Evolutionary conservation across 2,329 filamentous ascomycete genomes (phyloP).

Genomic region (Paracorniculantispora psalliotae): DNA sequence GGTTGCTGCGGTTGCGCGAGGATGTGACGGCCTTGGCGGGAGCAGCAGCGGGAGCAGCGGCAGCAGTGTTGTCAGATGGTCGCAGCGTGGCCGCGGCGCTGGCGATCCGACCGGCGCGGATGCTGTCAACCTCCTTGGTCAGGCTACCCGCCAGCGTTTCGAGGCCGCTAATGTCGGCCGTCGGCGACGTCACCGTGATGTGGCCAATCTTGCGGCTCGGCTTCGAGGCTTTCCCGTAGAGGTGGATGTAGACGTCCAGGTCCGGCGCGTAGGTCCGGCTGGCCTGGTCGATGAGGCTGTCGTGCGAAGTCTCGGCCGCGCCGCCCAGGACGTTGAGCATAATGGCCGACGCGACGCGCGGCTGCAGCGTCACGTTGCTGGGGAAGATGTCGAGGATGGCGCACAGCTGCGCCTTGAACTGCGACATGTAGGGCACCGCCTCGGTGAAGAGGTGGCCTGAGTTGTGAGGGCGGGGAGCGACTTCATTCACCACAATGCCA

Average conservation of each 20-base stretch:
- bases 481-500: slow-evolving; percentile 75
- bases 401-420: slow-evolving; percentile 86
- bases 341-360: slow-evolving; percentile 57
- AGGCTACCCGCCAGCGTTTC: slow-evolving; percentile 59
- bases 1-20: slow-evolving; percentile 32
- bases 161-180: slow-evolving; percentile 57
- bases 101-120: slow-evolving; percentile 50
- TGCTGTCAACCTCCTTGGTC: slow-evolving; percentile 57
- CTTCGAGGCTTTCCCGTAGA: slow-evolving; percentile 88
- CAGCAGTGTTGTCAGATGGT: slow-evolving; percentile 22
- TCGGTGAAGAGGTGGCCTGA: slow-evolving; percentile 96
- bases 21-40: slow-evolving; percentile 11
- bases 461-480: slow-evolving; percentile 79
- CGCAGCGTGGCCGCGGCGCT: slow-evolving; percentile 34
- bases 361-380: slow-evolving; percentile 49
- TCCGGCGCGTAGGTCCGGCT: slow-evolving; percentile 38
- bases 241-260: slow-evolving; percentile 61
- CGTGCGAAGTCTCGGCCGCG: slow-evolving; percentile 58
- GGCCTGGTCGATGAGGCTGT: slow-evolving; percentile 42
- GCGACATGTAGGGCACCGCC: slow-evolving; percentile 76
- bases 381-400: slow-evolving; percentile 69
- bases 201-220: slow-evolving; percentile 94
- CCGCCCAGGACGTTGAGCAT: slow-evolving; percentile 82
- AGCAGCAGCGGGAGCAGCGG: slow-evolving; percentile 4
- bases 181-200: slow-evolving; percentile 71